A percentile compares a stretch with the other conserved stretches of the same genome.
These are phyloP conservation scores for Phycomyces nitens DNA, from an alignment of 192 early-diverging fungal species.

Conservation along the genomic window DNA sequence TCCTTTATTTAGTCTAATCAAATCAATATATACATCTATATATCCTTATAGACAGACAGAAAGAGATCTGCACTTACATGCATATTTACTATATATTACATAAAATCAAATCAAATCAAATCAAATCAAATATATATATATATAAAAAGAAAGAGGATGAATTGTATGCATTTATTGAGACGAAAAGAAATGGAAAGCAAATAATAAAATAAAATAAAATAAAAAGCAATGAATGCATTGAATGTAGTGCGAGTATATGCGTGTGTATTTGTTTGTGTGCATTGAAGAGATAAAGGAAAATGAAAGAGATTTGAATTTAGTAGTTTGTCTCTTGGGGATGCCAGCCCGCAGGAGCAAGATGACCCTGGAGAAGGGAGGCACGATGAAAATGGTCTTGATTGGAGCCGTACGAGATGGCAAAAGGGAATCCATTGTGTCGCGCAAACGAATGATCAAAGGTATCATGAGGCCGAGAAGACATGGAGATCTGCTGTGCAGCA, in stretches of 20 bases:
- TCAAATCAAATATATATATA: neutral
- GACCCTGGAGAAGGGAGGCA: neutral
- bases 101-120: neutral
- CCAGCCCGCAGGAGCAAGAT: constrained; percentile 1
- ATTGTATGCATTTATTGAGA: neutral
- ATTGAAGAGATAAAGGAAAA: too few species aligned
- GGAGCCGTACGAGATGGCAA: neutral
- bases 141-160: neutral
- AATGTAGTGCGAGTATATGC: too few species aligned
- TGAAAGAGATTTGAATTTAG: neutral
- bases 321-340: neutral
- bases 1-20: neutral
- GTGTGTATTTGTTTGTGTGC: too few species aligned
- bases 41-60: neutral
- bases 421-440: neutral
- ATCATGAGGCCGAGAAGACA: constrained; percentile 1
- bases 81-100: neutral
- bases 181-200: too few species aligned
- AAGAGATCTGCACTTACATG: neutral
- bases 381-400: constrained; percentile 3
- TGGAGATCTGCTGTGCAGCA: neutral
- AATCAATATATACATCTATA: neutral
- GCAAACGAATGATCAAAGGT: neutral
- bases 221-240: too few species aligned
- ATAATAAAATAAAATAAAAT: too few species aligned